A percentile compares a stretch with the other conserved stretches of the same genome.
phyloP scores from a whole-genome alignment of 352 stramenopile genomes.

The Phytophthora ohioensis region DNA sequence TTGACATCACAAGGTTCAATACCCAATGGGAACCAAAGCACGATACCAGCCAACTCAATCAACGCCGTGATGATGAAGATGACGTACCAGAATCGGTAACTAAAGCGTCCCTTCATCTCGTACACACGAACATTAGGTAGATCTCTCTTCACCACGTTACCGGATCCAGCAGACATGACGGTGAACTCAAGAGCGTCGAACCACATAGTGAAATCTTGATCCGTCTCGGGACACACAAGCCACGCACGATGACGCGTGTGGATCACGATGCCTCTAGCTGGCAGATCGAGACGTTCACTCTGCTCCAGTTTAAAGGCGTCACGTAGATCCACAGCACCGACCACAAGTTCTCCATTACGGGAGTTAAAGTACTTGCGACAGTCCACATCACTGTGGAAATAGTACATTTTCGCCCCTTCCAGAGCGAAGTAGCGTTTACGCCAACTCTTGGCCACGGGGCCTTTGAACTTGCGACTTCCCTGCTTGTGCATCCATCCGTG shows the following conservation, averaged over 20 bases:
- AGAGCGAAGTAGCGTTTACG: conserved; percentile 87
- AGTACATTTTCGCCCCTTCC: conserved; percentile 88
- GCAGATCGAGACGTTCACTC: conserved; percentile 78
- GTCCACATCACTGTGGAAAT: conserved; percentile 88
- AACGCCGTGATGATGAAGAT: conserved; percentile 76
- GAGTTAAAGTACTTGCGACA: conserved; percentile 89
- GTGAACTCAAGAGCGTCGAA: conserved; percentile 83
- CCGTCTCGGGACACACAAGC: conserved; percentile 84
- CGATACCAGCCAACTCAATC: conserved; percentile 61
- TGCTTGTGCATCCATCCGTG: conserved; percentile 91
- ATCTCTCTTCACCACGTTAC: conserved; percentile 82
- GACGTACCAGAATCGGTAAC: conserved; percentile 78
- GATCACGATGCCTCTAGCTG: conserved; percentile 72
- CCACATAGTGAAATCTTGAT: conserved; percentile 85
- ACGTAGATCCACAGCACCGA: conserved; percentile 78
- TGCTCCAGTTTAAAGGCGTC: conserved; percentile 85
- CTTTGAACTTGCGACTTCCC: conserved; percentile 83
- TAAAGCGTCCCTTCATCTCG: conserved; percentile 77
- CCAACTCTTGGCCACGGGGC: conserved; percentile 83
- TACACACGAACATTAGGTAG: conserved; percentile 83
- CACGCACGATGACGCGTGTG: conserved; percentile 79
- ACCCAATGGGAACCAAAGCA: conserved; percentile 44
- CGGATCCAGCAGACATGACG: conserved; percentile 73
- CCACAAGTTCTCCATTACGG: conserved; percentile 75
- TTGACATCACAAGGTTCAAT: conserved; percentile 78